These are phyloP conservation scores for Graphilbum fragrans DNA, from an alignment of 2,329 filamentous ascomycete genomes.

Conservation along the genomic window DNA sequence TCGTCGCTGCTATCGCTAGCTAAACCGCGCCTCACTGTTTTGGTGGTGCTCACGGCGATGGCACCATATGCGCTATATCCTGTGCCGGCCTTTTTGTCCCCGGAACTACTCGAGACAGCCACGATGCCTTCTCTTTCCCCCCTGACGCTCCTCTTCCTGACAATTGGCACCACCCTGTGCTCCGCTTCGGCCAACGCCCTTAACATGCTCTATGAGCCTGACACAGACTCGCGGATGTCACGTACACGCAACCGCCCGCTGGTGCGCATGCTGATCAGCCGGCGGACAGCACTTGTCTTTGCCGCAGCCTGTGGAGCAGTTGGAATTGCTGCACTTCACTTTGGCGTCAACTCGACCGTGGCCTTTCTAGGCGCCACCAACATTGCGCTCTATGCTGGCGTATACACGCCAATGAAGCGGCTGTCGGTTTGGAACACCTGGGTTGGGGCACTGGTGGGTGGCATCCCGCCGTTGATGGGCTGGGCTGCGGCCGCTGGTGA, in stretches of 20 bases:
- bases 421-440: constrained; percentile 84
- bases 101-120: constrained; percentile 37
- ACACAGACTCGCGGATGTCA: constrained; percentile 84
- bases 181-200: constrained; percentile 86
- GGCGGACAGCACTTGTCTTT: constrained; percentile 62
- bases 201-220: constrained; percentile 93
- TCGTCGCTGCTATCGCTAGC: constrained; percentile 80
- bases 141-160: constrained; percentile 84
- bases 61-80: constrained; percentile 89
- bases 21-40: constrained; percentile 87
- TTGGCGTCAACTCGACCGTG: constrained; percentile 89
- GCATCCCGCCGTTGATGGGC: constrained; percentile 92
- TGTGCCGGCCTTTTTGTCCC: constrained; percentile 70
- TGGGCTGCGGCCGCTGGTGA: constrained; percentile 93
- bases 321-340: constrained; percentile 65
- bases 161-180: constrained; percentile 76
- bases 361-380: constrained; percentile 76
- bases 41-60: constrained; percentile 84
- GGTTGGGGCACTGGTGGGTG: constrained; percentile 85
- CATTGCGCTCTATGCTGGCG: constrained; percentile 77
- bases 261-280: constrained; percentile 66
- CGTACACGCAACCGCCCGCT: constrained; percentile 86
- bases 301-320: constrained; percentile 58
- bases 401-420: constrained; percentile 89
- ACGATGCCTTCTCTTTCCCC: constrained; percentile 71